Evolutionary conservation across 352 stramenopile species (phyloP).

Genomic region (Phytophthora constricta): DNA sequence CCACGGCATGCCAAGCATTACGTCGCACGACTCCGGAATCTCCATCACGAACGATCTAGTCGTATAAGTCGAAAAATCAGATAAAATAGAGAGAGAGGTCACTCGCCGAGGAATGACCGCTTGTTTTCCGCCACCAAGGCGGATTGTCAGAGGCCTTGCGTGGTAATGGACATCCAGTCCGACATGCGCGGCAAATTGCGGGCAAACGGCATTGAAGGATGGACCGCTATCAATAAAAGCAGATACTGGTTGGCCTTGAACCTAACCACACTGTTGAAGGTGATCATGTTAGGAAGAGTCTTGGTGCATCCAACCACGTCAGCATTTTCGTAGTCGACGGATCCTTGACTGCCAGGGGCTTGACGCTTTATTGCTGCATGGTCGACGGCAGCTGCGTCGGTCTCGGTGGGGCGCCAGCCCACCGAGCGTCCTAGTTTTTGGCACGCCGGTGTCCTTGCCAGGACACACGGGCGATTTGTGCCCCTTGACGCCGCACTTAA

Average conservation of each 20-base stretch:
- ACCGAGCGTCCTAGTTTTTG: slow-evolving; percentile 8
- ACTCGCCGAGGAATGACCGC: slow-evolving; percentile 5
- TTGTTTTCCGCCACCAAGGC: slow-evolving; percentile 5
- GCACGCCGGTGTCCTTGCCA: background rate
- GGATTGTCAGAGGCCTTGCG: too few relatives aligned
- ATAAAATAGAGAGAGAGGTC: slow-evolving; percentile 1
- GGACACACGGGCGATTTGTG: slow-evolving; percentile 8
- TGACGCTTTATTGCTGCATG: slow-evolving; percentile 3
- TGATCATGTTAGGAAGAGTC: background rate
- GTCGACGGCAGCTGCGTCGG: slow-evolving; percentile 4
- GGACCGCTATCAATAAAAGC: slow-evolving; percentile 8
- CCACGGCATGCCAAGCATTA: slow-evolving; percentile 19
- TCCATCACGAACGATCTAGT: slow-evolving; percentile 19
- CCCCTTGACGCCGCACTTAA: slow-evolving; percentile 5
- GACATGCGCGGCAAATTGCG: background rate
- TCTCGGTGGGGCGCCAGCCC: slow-evolving; percentile 11
- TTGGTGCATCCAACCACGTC: background rate
- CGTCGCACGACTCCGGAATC: slow-evolving; percentile 6
- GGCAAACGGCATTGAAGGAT: slow-evolving; percentile 4
- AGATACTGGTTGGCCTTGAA: background rate
- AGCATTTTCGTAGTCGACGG: slow-evolving; percentile 2
- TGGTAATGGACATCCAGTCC: background rate
- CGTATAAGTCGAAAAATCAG: slow-evolving; percentile 3
- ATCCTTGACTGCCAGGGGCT: slow-evolving; percentile 1
- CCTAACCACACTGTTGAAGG: background rate